These are phyloP conservation scores for Fraxinus anomala DNA, from an alignment of 257 asterid species.

Conservation along the genomic window DNA sequence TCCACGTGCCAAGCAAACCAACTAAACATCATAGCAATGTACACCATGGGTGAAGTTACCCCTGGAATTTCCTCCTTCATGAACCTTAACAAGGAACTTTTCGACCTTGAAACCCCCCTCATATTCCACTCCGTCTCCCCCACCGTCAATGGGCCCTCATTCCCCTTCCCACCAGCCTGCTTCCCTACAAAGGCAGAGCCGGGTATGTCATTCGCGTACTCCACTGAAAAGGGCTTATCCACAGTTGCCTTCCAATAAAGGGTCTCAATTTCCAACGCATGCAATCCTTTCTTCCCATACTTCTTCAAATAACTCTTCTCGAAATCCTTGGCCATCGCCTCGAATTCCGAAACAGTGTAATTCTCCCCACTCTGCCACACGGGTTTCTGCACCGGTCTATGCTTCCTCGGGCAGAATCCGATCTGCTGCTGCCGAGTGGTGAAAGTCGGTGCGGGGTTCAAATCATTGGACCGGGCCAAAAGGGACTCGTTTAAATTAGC, in stretches of 20 bases:
- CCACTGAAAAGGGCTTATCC: constrained; percentile 91
- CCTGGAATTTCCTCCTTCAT: constrained; percentile 99
- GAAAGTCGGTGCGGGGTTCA: constrained; percentile 61
- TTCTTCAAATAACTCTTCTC: constrained; percentile 76
- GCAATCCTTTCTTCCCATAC: constrained; percentile 50
- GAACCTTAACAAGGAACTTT: constrained; percentile 76
- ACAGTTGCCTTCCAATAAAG: constrained; percentile 92
- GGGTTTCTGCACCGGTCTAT: constrained; percentile 90
- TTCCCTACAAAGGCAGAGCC: constrained; percentile 80
- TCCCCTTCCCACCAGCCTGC: constrained; percentile 43
- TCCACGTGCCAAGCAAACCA: constrained; percentile 99
- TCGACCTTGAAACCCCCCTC: constrained; percentile 94
- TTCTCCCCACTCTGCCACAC: constrained; percentile 98
- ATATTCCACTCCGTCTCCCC: constrained; percentile 98
- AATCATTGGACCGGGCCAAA: constrained; percentile 57
- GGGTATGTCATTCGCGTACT: constrained; percentile 97
- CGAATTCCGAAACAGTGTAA: constrained; percentile 69
- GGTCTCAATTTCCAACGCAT: constrained; percentile 71
- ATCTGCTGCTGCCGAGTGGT: constrained; percentile 98
- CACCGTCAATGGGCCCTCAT: constrained; percentile 43
- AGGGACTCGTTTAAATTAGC: constrained; percentile 79
- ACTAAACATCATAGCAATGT: constrained; percentile 97
- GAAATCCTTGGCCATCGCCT: constrained; percentile 73
- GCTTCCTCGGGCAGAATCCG: constrained; percentile 94
- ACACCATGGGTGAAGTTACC: constrained; percentile 98